Evolutionary conservation across 2,329 filamentous ascomycete species (phyloP).

Genomic region (Hysterium pulicare): DNA sequence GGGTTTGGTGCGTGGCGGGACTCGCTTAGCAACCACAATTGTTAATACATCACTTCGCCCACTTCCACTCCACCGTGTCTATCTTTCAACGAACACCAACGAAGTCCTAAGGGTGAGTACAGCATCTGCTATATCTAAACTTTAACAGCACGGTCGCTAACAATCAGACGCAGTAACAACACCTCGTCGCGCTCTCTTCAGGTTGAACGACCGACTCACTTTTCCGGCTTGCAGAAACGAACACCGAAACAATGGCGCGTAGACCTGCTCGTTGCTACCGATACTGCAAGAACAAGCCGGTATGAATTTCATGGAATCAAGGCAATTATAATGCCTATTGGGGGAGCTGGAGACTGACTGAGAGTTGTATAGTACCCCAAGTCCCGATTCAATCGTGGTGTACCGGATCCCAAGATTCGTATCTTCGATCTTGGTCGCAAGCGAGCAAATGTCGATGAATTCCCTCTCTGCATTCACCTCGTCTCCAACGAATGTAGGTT

Average conservation of each 20-base stretch:
- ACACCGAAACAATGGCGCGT: constrained; percentile 89
- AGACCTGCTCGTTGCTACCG: constrained; percentile 99
- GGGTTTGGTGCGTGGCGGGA: neutral
- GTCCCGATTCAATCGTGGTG: constrained; percentile 99
- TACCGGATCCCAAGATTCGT: constrained; percentile 74
- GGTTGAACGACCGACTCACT: neutral
- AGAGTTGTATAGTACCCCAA: constrained; percentile 82
- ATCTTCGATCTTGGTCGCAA: constrained; percentile 99
- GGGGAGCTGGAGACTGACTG: constrained; percentile 2
- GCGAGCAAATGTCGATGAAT: constrained; percentile 98
- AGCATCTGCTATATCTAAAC: neutral
- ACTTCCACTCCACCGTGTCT: neutral
- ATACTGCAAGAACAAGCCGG: constrained; percentile 99
- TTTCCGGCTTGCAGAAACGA: neutral
- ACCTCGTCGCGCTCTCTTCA: neutral
- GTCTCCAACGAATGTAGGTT: constrained; percentile 85
- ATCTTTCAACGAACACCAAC: neutral
- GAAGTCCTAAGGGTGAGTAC: neutral
- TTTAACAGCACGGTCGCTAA: neutral
- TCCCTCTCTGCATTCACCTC: constrained; percentile 96
- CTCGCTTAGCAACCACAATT: neutral
- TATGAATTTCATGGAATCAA: constrained; percentile 19
- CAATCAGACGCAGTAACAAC: neutral
- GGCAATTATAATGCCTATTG: neutral
- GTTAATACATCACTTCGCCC: neutral